Evolutionary conservation across 1,284 basidiomycete genomes (phyloP), one percentile per base, ranked within the genome.

Genomic region (Malassezia globosa): DNA sequence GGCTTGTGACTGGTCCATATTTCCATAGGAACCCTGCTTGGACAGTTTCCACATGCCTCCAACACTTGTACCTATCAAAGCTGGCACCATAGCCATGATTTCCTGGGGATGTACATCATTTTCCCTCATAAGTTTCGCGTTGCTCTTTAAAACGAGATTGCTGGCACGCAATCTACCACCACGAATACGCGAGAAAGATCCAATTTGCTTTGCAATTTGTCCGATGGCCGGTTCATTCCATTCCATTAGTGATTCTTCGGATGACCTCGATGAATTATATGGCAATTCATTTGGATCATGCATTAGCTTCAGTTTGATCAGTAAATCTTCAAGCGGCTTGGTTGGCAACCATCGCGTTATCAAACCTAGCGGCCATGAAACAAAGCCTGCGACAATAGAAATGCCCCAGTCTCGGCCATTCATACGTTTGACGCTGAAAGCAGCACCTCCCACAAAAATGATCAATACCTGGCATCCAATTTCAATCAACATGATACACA

Each of bases 391-490:
- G 21, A 84, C 82, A 44, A 97, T 76, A 1, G 85, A 86, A 58
- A 96, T 87, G 42, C 81, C 89, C 94, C 94, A 99, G 72, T 94
- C 87, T 34, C 80, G 80, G 24, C 83, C 85, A 14, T 44, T 51
- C 44, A 96, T 81, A 5, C 71, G 76, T 1, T 80, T 82, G n/a
- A 96, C 92, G 63, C 84, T 81, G 78, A 97, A 96, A 0, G 89
- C 89, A 3, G 83, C 79, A 25, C 86, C 85, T 49, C 90, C 92
- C 44, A 95, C 78, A 64, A 88, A 88, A 52, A 95, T 83, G 58
- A 97, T 92, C 48, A 92, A 63, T 43, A 90, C 72, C 72, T 97
- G 92, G 36, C 84, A 79, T 18, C 76, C 85, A 60, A 94, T 78
- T 80, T 86, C 87, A 61, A 96, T 80, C 7, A 81, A 60, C 11